phyloP scores from a whole-genome alignment of 768 basidiomycete genomes.

The Russula lepida region DNA sequence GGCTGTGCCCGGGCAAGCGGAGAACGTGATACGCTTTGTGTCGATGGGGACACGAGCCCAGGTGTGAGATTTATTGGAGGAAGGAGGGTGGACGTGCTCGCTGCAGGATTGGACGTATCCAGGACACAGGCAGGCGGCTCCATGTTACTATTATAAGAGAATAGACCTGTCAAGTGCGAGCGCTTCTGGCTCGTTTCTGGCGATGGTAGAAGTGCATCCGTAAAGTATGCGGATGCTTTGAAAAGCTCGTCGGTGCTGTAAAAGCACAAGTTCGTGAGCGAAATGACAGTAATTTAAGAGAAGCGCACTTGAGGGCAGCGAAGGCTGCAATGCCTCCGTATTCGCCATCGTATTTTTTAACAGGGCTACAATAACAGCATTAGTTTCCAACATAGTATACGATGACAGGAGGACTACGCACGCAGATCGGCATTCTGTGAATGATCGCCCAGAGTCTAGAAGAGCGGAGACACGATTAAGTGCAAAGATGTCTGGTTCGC shows the following conservation, averaged over 20 bases:
- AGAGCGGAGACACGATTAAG: slow-evolving; percentile 62
- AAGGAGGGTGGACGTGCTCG: slow-evolving; percentile 5
- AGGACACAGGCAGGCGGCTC: slow-evolving; percentile 10
- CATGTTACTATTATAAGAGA: background rate
- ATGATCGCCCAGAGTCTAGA: slow-evolving; percentile 57
- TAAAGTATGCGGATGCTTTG: slow-evolving; percentile 68
- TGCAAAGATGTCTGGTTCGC: slow-evolving; percentile 62
- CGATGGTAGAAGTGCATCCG: slow-evolving; percentile 38
- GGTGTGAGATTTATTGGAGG: slow-evolving; percentile 4
- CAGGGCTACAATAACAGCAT: slow-evolving; percentile 34
- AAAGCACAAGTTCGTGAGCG: background rate
- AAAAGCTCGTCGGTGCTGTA: slow-evolving; percentile 65
- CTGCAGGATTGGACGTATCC: background rate
- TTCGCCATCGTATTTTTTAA: slow-evolving; percentile 51
- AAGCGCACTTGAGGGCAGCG: slow-evolving; percentile 54
- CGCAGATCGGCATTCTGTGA: slow-evolving; percentile 42
- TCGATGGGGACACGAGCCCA: slow-evolving; percentile 1
- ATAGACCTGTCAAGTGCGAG: background rate
- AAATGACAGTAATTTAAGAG: background rate
- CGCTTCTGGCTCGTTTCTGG: slow-evolving; percentile 4
- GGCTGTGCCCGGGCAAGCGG: slow-evolving; percentile 16
- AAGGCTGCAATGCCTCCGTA: slow-evolving; percentile 63
- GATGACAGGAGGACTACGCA: slow-evolving; percentile 23
- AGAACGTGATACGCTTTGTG: slow-evolving; percentile 6
- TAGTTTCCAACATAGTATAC: background rate